Evolutionary conservation across 805 yeast species (phyloP).

Genomic region (Maudiozyma saulgeensis): DNA sequence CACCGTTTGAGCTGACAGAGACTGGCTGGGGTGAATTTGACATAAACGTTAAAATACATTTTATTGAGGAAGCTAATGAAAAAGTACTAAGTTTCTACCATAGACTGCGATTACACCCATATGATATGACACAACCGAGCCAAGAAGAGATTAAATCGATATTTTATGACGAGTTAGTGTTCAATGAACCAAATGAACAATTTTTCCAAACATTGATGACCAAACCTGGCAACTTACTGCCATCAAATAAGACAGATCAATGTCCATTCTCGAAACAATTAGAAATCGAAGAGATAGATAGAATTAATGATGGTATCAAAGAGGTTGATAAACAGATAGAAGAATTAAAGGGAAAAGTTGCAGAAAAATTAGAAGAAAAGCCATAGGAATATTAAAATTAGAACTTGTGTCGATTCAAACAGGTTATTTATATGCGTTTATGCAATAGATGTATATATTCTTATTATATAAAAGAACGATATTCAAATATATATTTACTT

Average conservation of each 20-base stretch:
- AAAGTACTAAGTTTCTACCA: slow-evolving; percentile 81
- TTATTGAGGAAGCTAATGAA: slow-evolving; percentile 79
- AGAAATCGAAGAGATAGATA: slow-evolving; percentile 56
- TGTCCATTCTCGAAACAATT: slow-evolving; percentile 40
- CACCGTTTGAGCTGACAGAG: slow-evolving; percentile 92
- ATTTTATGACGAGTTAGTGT: slow-evolving; percentile 82
- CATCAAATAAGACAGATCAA: slow-evolving; percentile 31
- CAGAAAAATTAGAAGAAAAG: slow-evolving; percentile 14
- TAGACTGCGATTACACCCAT: slow-evolving; percentile 87
- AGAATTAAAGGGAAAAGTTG: slow-evolving; percentile 31
- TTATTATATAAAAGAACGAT: neutral
- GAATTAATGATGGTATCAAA: slow-evolving; percentile 39
- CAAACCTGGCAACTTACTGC: slow-evolving; percentile 50
- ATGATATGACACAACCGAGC: slow-evolving; percentile 27
- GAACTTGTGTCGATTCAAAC: neutral
- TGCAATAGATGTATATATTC: neutral
- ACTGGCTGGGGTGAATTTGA: slow-evolving; percentile 99
- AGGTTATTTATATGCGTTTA: neutral
- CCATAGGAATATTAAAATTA: neutral
- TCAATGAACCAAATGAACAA: slow-evolving; percentile 89
- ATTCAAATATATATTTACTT: neutral
- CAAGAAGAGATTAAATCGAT: slow-evolving; percentile 39
- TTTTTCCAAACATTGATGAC: slow-evolving; percentile 70
- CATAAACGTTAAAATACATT: slow-evolving; percentile 76
- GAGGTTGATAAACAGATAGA: slow-evolving; percentile 38